A percentile compares a stretch with the other conserved stretches of the same genome.
Conservation (phyloP, 208 protist genomes). For the Strigomonas culicis region DNA sequence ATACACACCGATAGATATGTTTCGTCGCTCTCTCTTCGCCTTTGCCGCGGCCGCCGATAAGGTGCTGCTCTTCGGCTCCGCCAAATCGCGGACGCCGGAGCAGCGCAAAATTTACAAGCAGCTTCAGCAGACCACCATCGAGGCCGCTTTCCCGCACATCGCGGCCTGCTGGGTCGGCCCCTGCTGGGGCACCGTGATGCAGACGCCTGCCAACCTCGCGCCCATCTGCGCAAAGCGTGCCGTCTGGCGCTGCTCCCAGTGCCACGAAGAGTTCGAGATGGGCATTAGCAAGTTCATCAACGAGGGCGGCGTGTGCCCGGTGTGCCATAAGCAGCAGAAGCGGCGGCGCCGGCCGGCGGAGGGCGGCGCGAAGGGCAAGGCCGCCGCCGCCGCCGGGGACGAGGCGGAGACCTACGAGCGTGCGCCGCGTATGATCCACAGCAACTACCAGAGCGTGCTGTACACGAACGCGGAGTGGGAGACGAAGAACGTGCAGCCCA, state of each 20-base stretch:
- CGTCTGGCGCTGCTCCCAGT: constrained; percentile 81
- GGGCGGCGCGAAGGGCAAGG: constrained; percentile 2
- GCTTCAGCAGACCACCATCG: constrained; percentile 67
- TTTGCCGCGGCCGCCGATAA: constrained; percentile 9
- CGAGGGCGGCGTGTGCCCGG: constrained; percentile 73
- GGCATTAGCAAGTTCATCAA: constrained; percentile 62
- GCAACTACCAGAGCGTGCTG: constrained; percentile 79
- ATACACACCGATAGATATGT: constrained; percentile 22
- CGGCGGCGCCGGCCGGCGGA: no score
- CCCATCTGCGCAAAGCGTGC: constrained; percentile 65
- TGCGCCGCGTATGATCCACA: constrained; percentile 83
- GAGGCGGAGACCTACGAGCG: constrained; percentile 33
- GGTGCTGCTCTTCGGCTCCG: constrained; percentile 44
- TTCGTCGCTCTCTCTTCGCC: constrained; percentile 16
- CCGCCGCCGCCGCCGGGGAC: not conserved
- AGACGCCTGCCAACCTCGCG: constrained; percentile 66
- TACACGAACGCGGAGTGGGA: constrained; percentile 83
- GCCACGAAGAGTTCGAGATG: constrained; percentile 82
- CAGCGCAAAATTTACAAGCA: constrained; percentile 52
- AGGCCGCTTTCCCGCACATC: constrained; percentile 73
- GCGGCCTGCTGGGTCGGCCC: constrained; percentile 86
- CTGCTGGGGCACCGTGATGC: constrained; percentile 85
- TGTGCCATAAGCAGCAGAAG: constrained; percentile 67
- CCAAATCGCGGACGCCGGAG: constrained; percentile 34
- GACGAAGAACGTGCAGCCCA: constrained; percentile 77